Conservation (phyloP, 2,329 filamentous ascomycete genomes). For the Exophiala viscosa region DNA sequence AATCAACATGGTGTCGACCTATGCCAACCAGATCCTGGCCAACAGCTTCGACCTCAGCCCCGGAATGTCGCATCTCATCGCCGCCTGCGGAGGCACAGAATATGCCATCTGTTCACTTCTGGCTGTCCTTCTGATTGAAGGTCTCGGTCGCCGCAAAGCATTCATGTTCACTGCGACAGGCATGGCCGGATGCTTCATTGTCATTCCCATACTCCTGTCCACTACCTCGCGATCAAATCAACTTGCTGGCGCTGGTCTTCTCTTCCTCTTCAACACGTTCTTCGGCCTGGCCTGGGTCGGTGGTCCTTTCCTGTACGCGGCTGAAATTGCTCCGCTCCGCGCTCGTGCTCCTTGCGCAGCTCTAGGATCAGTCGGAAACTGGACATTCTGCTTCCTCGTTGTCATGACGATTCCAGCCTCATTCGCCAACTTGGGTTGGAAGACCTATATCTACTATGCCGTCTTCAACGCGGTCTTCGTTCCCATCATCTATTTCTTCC, state of each 20-base stretch:
- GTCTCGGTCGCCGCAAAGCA: constrained; percentile 58
- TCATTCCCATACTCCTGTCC: constrained; percentile 36
- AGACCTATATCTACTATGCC: constrained; percentile 49
- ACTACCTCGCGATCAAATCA: constrained; percentile 5
- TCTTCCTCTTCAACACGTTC: constrained; percentile 5
- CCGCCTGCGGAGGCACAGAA: constrained; percentile 52
- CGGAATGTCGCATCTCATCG: constrained; percentile 46
- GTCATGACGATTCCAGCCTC: constrained; percentile 46
- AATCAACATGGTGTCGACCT: constrained; percentile 45
- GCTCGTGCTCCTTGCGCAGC: constrained; percentile 63
- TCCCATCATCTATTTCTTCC: constrained; percentile 41
- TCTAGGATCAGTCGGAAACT: constrained; percentile 58
- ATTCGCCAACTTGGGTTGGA: constrained; percentile 45
- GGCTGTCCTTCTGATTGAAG: constrained; percentile 51
- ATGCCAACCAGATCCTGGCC: constrained; percentile 42
- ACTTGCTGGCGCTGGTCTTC: constrained; percentile 4
- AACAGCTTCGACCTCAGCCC: constrained; percentile 40
- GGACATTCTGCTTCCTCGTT: constrained; percentile 56
- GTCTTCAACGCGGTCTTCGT: constrained; percentile 47
- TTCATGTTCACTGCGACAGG: constrained; percentile 69
- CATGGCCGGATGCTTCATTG: constrained; percentile 64
- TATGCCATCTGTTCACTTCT: constrained; percentile 53
- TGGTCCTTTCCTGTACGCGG: constrained; percentile 65
- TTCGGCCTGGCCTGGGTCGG: constrained; percentile 5
- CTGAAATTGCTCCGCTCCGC: constrained; percentile 60